Conservation (phyloP, 257 asterid genomes). For the Phtheirospermum japonicum region DNA sequence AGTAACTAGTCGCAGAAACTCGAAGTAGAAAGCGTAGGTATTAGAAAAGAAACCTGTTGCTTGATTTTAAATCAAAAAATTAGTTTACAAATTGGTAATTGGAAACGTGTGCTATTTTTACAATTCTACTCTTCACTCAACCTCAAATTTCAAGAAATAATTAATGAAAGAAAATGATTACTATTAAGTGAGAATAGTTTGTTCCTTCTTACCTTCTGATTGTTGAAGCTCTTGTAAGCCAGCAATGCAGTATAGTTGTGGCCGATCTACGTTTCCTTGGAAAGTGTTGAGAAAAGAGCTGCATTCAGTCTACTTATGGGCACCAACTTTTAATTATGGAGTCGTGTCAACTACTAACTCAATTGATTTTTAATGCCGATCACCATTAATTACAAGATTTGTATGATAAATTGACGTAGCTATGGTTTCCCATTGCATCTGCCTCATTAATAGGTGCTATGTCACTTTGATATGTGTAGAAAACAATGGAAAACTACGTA, state of each 20-base stretch:
- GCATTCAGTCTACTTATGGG: background rate
- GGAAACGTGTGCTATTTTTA: background rate
- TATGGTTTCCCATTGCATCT: slow-evolving; percentile 10
- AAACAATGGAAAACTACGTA: background rate
- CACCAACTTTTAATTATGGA: slow-evolving; percentile 7
- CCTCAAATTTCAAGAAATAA: slow-evolving; percentile 1
- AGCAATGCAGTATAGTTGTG: background rate
- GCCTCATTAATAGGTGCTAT: slow-evolving; percentile 5
- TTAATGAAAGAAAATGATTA: slow-evolving; percentile 1
- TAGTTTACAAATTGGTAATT: too few species aligned
- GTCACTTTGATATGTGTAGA: background rate
- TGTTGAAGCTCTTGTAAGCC: slow-evolving; percentile 3
- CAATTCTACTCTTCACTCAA: background rate
- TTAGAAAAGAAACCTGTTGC: background rate
- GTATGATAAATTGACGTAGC: background rate
- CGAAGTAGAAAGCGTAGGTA: background rate
- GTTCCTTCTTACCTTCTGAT: slow-evolving; percentile 5
- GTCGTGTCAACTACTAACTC: background rate
- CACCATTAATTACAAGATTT: slow-evolving; percentile 1
- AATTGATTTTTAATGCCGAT: background rate
- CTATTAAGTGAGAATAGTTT: background rate
- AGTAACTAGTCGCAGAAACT: background rate
- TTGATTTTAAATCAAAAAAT: too few species aligned
- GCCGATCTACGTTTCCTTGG: slow-evolving; percentile 1
- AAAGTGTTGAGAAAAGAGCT: background rate